phyloP scores from a whole-genome alignment of 2,329 filamentous ascomycete genomes.

The Whalleya microplaca region DNA sequence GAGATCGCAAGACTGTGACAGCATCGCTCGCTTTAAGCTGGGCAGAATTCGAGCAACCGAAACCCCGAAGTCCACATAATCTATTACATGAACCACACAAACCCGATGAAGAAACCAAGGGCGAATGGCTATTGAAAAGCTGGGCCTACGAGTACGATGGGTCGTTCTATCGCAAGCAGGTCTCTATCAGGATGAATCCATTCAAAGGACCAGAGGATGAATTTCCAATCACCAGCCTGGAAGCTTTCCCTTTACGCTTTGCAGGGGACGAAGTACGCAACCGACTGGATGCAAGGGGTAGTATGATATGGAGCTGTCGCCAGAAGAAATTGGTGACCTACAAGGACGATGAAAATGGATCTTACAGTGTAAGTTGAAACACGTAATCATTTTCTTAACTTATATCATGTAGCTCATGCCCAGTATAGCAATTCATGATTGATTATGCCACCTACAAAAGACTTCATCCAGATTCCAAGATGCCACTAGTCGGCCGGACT shows the following conservation, averaged over 20 bases:
- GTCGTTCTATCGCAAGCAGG: too few relatives aligned
- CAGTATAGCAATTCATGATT: constrained; percentile 13
- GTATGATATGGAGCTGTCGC: constrained; percentile 7
- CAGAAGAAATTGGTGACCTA: constrained; percentile 6
- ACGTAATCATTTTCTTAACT: background rate
- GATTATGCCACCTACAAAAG: constrained; percentile 17
- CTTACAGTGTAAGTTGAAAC: too few relatives aligned
- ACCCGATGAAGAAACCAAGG: too few relatives aligned
- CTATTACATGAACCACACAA: too few relatives aligned
- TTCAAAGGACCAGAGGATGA: background rate
- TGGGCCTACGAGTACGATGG: too few relatives aligned
- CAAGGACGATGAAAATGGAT: constrained; percentile 1
- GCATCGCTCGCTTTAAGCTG: background rate
- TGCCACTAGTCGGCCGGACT: too few relatives aligned
- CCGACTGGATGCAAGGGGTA: background rate
- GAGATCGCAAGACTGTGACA: background rate
- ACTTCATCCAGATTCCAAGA: constrained; percentile 6
- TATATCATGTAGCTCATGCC: background rate
- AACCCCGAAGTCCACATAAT: too few relatives aligned
- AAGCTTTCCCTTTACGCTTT: constrained; percentile 1
- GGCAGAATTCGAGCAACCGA: too few relatives aligned
- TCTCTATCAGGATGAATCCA: background rate
- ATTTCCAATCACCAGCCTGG: constrained; percentile 3
- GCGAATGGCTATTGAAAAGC: too few relatives aligned
- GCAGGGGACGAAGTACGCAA: background rate